These are phyloP conservation scores for Phytophthora litchii DNA, from an alignment of 352 stramenopile genomes.

Conservation along the genomic window DNA sequence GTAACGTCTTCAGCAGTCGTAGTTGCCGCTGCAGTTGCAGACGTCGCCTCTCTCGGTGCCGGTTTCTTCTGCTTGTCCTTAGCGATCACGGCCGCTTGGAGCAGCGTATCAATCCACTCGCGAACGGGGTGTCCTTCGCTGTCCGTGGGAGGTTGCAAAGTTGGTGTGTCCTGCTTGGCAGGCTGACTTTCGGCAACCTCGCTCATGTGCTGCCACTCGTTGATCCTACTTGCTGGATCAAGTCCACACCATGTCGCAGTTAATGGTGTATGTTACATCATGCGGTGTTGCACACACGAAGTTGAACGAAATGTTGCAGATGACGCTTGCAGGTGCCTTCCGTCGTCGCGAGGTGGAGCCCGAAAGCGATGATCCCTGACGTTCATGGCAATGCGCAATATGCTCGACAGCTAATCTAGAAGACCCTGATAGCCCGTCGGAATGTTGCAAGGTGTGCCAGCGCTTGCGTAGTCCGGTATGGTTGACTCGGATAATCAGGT, in stretches of 20 bases:
- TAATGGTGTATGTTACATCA: slow-evolving; percentile 12
- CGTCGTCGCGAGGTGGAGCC: neutral
- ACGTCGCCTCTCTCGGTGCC: slow-evolving; percentile 3
- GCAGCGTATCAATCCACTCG: slow-evolving; percentile 83
- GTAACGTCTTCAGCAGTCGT: neutral
- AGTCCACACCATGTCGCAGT: slow-evolving; percentile 45
- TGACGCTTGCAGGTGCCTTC: slow-evolving; percentile 12
- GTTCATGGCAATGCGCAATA: slow-evolving; percentile 18
- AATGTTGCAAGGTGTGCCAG: slow-evolving; percentile 22
- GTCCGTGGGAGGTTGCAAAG: slow-evolving; percentile 17
- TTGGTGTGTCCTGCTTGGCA: slow-evolving; percentile 7
- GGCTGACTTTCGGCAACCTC: slow-evolving; percentile 25
- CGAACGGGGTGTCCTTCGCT: slow-evolving; percentile 46
- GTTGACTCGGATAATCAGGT: slow-evolving; percentile 39
- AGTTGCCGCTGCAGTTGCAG: slow-evolving; percentile 9
- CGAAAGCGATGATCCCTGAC: neutral
- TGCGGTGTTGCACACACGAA: neutral
- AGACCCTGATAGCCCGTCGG: neutral
- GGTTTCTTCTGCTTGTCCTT: slow-evolving; percentile 55
- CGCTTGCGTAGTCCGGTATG: slow-evolving; percentile 31
- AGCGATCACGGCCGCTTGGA: slow-evolving; percentile 76
- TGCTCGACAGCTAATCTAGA: slow-evolving; percentile 15
- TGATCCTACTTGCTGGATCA: slow-evolving; percentile 7
- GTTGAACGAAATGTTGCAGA: slow-evolving; percentile 3
- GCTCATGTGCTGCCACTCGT: slow-evolving; percentile 26